Evolutionary conservation across 192 early-diverging fungal species (phyloP), one percentile per base, ranked within the genome.

Genomic region (Jimgerdemannia flammicorona): DNA sequence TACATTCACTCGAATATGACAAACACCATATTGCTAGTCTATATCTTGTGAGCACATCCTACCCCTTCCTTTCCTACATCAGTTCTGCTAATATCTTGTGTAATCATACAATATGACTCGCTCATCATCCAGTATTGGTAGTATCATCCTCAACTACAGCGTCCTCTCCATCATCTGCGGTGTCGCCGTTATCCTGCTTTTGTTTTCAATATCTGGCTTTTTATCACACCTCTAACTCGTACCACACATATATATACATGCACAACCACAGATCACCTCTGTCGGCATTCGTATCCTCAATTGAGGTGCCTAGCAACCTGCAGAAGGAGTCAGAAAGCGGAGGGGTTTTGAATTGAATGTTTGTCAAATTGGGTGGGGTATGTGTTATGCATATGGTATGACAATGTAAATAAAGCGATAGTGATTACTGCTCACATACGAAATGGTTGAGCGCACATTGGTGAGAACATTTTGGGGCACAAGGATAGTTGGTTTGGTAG

Each of bases 221-320:
- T 29, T 29, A 29, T 74, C 14, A 1, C 4, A 66, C 49, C 40
- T 19, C 44, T 64, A 3, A 70, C n/a, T 41, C 14, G 49, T 64
- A 77, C 69, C 39, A 18, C 39, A 18, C 42, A 39, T 40, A 29
- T 39, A 40, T 65, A 29, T 29, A 29, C 29, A 29, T 29, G 29
- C 29, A 29, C 29, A 65, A 49, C 41, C 3, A 43, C 40, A 80
- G 78, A 40, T 80, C 41, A 18, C 70, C 10, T 40, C 77, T 3
- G 49, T 73, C 49, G 79, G 79, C 29, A 69, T 80, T 43, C 67
- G n/a, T n/a, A n/a, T n/a, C n/a, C n/a, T n/a, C n/a, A n/a, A n/a
- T n/a, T n/a, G 77, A 77, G 79, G 64, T 66, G 40, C 63, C n/a
- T n/a, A n/a, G n/a, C n/a, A n/a, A n/a, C n/a, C n/a, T n/a, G n/a